Evolutionary conservation across 306 rosid species (phyloP).

Genomic region (Cucurbita argyrosperma): DNA sequence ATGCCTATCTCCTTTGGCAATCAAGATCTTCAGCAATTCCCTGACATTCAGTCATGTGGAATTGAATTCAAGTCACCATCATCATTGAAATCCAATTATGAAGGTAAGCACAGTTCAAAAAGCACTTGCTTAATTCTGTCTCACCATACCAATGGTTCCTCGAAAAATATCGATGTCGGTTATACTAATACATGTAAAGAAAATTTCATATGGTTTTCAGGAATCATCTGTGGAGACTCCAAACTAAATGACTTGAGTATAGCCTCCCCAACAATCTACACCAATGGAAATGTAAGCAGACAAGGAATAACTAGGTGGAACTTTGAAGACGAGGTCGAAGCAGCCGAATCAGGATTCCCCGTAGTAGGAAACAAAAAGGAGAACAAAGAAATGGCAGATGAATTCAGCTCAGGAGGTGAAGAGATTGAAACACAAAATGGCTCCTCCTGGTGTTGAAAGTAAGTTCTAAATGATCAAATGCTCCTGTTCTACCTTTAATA

Average conservation of each 20-base stretch:
- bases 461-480: background rate
- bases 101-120: constrained; percentile 8
- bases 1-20: background rate
- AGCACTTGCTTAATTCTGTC: background rate
- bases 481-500: background rate
- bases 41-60: background rate
- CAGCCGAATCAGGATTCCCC: background rate
- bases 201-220: background rate
- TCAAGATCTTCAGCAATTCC: background rate
- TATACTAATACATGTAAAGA: background rate
- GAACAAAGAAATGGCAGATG: constrained; percentile 14
- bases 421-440: constrained; percentile 10
- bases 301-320: background rate
- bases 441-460: background rate
- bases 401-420: constrained; percentile 21
- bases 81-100: constrained; percentile 23
- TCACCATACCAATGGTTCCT: background rate
- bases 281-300: background rate
- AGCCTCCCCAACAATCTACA: background rate
- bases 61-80: background rate
- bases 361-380: background rate
- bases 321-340: background rate
- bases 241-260: background rate
- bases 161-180: background rate
- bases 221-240: background rate